These are phyloP conservation scores for Scleroderma citrinum DNA, from an alignment of 768 basidiomycete genomes.

Conservation along the genomic window DNA sequence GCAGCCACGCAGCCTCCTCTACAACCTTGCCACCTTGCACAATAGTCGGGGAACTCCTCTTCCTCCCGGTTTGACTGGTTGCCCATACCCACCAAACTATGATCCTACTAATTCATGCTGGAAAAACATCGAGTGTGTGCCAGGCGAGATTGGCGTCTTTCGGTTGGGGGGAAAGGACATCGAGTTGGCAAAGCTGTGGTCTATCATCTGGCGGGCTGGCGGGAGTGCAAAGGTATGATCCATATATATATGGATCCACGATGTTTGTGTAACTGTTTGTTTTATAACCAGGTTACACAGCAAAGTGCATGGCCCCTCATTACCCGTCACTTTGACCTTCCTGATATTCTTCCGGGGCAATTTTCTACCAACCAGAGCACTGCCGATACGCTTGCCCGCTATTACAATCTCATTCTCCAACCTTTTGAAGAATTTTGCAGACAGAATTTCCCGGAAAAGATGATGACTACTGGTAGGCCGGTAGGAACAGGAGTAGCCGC, in stretches of 20 bases:
- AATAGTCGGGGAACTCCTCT: conserved; percentile 53
- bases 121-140: conserved; percentile 57
- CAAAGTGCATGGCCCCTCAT: conserved; percentile 54
- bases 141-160: conserved; percentile 54
- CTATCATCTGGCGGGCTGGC: conserved; percentile 51
- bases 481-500: conserved; percentile 7
- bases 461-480: conserved; percentile 36
- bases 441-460: conserved; percentile 52
- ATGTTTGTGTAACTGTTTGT: conserved; percentile 7
- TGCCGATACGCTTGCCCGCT: conserved; percentile 46
- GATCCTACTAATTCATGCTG: conserved; percentile 61
- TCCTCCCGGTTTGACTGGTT: conserved; percentile 67
- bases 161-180: conserved; percentile 69
- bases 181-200: conserved; percentile 72
- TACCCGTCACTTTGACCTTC: conserved; percentile 53
- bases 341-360: conserved; percentile 46
- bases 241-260: conserved; percentile 7
- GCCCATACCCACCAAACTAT: conserved; percentile 48
- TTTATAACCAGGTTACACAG: conserved; percentile 36
- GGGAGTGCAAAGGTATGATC: conserved; percentile 53
- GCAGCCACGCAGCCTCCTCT: conserved; percentile 55
- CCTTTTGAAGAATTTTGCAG: conserved; percentile 72
- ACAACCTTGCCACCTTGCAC: conserved; percentile 56
- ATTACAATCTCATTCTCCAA: conserved; percentile 56
- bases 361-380: conserved; percentile 44